Percentiles rank a stretch among this genome's conserved stretches.
These are phyloP conservation scores for Cladosporium sphaerospermum DNA, from an alignment of 2,329 filamentous ascomycete genomes.

Conservation along the genomic window DNA sequence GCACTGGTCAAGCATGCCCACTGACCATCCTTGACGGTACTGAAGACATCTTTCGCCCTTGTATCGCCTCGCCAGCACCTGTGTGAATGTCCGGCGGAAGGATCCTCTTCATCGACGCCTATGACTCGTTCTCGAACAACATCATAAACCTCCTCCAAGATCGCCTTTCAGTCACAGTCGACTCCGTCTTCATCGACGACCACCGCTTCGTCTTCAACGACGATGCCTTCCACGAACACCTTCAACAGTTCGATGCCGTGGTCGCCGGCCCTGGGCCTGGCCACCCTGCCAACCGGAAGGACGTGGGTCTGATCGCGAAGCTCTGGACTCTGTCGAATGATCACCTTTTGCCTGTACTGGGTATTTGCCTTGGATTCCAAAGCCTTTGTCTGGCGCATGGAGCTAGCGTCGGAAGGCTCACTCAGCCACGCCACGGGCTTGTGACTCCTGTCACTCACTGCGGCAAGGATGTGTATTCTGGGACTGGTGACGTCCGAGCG, in stretches of 20 bases:
- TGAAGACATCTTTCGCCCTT: too few species aligned
- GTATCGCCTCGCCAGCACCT: too few species aligned
- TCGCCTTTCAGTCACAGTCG: conserved; percentile 51
- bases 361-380: conserved; percentile 86
- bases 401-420: conserved; percentile 58
- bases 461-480: conserved; percentile 58
- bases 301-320: conserved; percentile 74
- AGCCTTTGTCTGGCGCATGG: conserved; percentile 66
- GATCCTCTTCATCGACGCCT: conserved; percentile 85
- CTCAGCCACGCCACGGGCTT: conserved; percentile 76
- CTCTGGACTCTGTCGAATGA: conserved; percentile 63
- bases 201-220: conserved; percentile 30
- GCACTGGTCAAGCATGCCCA: too few species aligned
- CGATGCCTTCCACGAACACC: conserved; percentile 38
- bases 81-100: conserved; percentile 22
- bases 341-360: conserved; percentile 67
- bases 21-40: too few species aligned
- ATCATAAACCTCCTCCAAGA: conserved; percentile 76
- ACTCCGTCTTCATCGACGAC: conserved; percentile 62
- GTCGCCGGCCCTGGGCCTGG: conserved; percentile 90
- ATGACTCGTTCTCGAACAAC: conserved; percentile 96
- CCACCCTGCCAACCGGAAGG: conserved; percentile 61
- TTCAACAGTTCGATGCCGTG: conserved; percentile 67
- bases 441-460: conserved; percentile 61
- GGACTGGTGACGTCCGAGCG: conserved; percentile 55